Evolutionary conservation across 768 basidiomycete species (phyloP).

Genomic region (Termitomyces sp.): DNA sequence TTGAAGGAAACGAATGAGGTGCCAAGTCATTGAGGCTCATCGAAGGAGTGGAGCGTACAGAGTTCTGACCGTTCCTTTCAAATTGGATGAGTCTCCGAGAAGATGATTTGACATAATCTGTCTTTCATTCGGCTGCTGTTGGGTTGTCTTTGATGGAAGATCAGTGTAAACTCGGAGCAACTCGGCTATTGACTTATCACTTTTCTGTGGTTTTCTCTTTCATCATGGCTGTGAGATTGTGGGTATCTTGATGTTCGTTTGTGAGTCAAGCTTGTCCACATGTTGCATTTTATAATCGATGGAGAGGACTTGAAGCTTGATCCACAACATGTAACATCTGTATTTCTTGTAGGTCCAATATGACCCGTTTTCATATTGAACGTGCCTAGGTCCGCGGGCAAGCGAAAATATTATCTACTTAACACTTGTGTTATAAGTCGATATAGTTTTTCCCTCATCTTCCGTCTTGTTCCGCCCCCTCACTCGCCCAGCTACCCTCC

Average conservation of each 20-base stretch:
- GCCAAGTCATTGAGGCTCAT: neutral
- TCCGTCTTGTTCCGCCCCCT: neutral
- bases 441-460: neutral
- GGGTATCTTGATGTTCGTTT: neutral
- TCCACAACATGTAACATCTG: neutral
- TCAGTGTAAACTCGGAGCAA: neutral
- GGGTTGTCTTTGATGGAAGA: neutral
- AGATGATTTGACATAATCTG: neutral
- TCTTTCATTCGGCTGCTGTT: neutral
- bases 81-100: neutral
- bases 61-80: too few relatives aligned
- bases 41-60: neutral
- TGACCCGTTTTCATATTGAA: neutral
- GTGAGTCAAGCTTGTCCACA: neutral
- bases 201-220: neutral
- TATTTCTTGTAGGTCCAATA: neutral
- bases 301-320: too few relatives aligned
- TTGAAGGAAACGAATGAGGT: neutral
- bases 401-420: neutral
- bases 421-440: neutral
- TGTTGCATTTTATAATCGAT: neutral
- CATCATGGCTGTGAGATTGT: neutral
- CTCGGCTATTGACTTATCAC: neutral
- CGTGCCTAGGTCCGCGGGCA: neutral
- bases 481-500: neutral